Evolutionary conservation across 805 yeast genomes (phyloP).

Genomic region (Saccharomycopsis fodiens): DNA sequence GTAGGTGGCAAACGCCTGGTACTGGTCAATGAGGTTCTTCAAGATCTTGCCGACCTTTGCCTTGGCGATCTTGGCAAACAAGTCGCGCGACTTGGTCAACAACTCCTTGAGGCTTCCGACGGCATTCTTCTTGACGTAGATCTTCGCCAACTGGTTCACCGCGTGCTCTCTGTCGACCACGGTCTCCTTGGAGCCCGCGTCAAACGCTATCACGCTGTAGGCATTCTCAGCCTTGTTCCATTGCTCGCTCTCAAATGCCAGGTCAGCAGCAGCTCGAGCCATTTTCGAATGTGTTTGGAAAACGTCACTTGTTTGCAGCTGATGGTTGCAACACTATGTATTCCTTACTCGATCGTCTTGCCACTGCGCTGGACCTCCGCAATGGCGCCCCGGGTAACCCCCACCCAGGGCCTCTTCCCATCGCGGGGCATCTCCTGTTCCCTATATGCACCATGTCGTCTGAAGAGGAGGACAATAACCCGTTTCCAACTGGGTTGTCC

Average conservation of each 20-base stretch:
- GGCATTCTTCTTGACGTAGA: conserved; percentile 48
- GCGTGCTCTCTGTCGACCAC: conserved; percentile 59
- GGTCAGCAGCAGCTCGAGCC: too few species aligned
- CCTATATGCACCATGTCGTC: conserved; percentile 1
- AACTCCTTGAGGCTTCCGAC: conserved; percentile 49
- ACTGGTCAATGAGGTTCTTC: conserved; percentile 68
- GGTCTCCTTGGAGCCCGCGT: conserved; percentile 24
- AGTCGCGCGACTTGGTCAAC: conserved; percentile 57
- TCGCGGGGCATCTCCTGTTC: too few species aligned
- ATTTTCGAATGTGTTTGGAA: too few species aligned
- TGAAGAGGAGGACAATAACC: conserved; percentile 21
- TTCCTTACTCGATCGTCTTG: too few species aligned
- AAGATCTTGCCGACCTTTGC: conserved; percentile 92
- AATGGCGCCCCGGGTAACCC: background rate
- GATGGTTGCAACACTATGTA: too few species aligned
- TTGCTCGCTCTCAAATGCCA: conserved; percentile 42
- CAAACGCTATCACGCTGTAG: conserved; percentile 43
- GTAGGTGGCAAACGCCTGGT: conserved; percentile 55
- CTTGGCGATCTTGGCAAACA: conserved; percentile 79
- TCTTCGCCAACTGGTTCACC: conserved; percentile 65
- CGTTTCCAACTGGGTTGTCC: conserved; percentile 16
- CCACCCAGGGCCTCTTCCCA: background rate
- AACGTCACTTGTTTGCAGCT: too few species aligned
- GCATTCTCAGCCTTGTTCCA: conserved; percentile 50
- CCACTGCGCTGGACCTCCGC: too few species aligned